Conservation (phyloP, 805 yeast species). For the Saturnispora diversa region DNA sequence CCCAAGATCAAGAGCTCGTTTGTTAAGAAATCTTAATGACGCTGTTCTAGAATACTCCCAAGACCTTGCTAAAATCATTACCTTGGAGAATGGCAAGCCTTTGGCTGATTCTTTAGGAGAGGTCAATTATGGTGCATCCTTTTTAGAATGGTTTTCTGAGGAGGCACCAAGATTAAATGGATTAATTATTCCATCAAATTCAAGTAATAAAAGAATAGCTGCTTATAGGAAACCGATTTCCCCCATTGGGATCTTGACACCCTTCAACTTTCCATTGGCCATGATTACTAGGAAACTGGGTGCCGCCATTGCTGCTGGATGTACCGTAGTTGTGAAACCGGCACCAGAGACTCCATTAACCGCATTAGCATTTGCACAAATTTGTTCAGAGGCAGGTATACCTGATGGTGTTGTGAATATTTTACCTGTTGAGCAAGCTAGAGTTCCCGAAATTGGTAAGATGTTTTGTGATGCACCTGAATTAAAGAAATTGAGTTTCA, state of each 20-base stretch:
- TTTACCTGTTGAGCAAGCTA: conserved; percentile 37
- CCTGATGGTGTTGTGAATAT: conserved; percentile 66
- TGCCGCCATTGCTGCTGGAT: conserved; percentile 78
- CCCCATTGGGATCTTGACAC: conserved; percentile 70
- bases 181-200: conserved; percentile 48
- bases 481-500: conserved; percentile 64
- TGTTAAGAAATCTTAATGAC: conserved; percentile 44
- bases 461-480: conserved; percentile 44
- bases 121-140: conserved; percentile 58
- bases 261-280: conserved; percentile 81
- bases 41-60: conserved; percentile 47
- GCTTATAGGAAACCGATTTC: conserved; percentile 68
- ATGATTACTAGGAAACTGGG: conserved; percentile 70
- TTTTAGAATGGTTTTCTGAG: conserved; percentile 82
- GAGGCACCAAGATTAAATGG: conserved; percentile 70
- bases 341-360: conserved; percentile 69
- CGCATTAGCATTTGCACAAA: conserved; percentile 57
- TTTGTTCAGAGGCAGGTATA: conserved; percentile 58
- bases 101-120: conserved; percentile 65
- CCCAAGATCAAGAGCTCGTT: conserved; percentile 45
- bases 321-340: conserved; percentile 70
- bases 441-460: conserved; percentile 43
- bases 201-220: conserved; percentile 40
- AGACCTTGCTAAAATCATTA: conserved; percentile 58
- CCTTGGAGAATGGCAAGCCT: conserved; percentile 73